phyloP scores from a whole-genome alignment of 2,329 filamentous ascomycete genomes.

The Zymoseptoria passerinii region DNA sequence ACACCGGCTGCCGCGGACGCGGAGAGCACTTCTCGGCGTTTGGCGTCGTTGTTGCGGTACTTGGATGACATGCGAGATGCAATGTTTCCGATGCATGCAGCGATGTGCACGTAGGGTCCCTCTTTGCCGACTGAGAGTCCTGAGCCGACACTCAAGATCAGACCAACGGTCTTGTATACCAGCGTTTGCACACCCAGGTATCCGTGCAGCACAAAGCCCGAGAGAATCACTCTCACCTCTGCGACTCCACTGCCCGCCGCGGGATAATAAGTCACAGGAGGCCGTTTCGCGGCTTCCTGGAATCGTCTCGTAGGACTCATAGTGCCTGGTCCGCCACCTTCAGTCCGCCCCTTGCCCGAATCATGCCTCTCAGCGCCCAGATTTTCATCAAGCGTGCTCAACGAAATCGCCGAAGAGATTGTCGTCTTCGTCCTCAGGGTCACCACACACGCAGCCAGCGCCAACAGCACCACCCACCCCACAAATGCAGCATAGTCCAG shows the following conservation, averaged over 20 bases:
- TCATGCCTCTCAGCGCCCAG: constrained; percentile 58
- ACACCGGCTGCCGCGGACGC: constrained; percentile 87
- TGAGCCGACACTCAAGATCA: constrained; percentile 84
- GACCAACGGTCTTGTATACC: constrained; percentile 70
- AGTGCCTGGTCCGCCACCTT: constrained; percentile 34
- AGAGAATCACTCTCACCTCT: constrained; percentile 95
- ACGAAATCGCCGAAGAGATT: constrained; percentile 77
- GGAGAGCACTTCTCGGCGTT: constrained; percentile 86
- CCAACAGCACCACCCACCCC: constrained; percentile 59
- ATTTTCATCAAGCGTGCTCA: constrained; percentile 88
- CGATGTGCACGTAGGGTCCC: constrained; percentile 94
- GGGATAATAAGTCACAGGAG: constrained; percentile 88
- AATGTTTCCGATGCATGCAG: constrained; percentile 91
- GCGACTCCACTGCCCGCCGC: constrained; percentile 93
- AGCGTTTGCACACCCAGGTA: constrained; percentile 86
- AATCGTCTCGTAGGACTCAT: constrained; percentile 35
- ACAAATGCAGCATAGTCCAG: constrained; percentile 75
- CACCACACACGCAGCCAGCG: constrained; percentile 65
- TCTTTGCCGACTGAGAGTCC: constrained; percentile 93
- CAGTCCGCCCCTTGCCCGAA: constrained; percentile 24
- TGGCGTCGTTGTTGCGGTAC: constrained; percentile 89
- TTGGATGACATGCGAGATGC: constrained; percentile 88
- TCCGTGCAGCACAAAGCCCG: constrained; percentile 91
- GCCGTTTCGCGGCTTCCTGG: constrained; percentile 34
- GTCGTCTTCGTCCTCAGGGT: constrained; percentile 89